These are phyloP conservation scores for Ceratobasidium sp. DNA, from an alignment of 1,284 basidiomycete species.

Conservation along the genomic window DNA sequence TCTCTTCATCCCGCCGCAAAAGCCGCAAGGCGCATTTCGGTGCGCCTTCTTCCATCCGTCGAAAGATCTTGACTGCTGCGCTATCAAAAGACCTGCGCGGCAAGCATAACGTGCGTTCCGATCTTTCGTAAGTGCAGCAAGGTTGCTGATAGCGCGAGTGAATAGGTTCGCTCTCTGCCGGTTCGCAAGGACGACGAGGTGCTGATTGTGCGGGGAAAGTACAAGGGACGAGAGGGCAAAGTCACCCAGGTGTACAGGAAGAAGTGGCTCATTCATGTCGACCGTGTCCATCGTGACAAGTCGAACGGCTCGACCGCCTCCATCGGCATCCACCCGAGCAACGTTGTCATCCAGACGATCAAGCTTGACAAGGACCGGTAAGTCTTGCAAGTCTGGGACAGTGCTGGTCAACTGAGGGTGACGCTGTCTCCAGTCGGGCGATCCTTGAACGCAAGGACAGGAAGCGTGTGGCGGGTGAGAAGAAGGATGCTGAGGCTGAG, in stretches of 20 bases:
- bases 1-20: constrained; percentile 93
- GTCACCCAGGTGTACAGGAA: constrained; percentile 98
- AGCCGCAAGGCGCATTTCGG: constrained; percentile 96
- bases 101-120: constrained; percentile 87
- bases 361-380: constrained; percentile 90
- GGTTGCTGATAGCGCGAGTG: not conserved
- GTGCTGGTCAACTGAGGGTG: not conserved
- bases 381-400: not conserved
- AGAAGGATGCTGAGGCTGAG: constrained; percentile 73
- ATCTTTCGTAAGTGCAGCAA: not conserved
- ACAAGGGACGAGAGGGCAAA: constrained; percentile 99
- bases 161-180: constrained; percentile 88
- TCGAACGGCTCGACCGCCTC: constrained; percentile 94
- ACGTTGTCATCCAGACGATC: constrained; percentile 93
- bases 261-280: constrained; percentile 99
- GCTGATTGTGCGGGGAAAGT: constrained; percentile 93
- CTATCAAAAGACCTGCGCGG: constrained; percentile 94
- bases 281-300: constrained; percentile 98
- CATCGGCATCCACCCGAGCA: constrained; percentile 97
- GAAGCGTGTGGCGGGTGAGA: constrained; percentile 62
- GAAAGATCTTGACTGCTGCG: constrained; percentile 97
- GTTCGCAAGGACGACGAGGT: constrained; percentile 99
- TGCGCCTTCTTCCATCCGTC: constrained; percentile 91
- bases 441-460: constrained; percentile 84
- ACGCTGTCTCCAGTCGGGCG: constrained; percentile 64